These are phyloP conservation scores for Claviceps digitariae DNA, from an alignment of 2,329 filamentous ascomycete species.

Conservation along the genomic window DNA sequence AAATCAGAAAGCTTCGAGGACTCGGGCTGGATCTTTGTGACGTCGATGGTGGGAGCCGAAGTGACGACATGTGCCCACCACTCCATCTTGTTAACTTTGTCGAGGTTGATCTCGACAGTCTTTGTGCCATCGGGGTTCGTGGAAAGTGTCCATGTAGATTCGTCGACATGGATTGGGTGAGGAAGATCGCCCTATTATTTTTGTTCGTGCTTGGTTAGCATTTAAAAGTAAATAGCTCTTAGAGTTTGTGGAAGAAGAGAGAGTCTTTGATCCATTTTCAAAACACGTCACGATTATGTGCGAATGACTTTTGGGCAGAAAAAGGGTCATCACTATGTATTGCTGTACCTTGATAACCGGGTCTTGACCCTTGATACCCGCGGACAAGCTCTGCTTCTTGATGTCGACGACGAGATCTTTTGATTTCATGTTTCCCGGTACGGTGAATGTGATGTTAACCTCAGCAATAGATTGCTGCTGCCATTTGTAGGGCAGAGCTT, in stretches of 20 bases:
- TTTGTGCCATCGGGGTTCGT: slow-evolving; percentile 55
- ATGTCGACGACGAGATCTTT: slow-evolving; percentile 73
- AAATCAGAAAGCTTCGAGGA: slow-evolving; percentile 83
- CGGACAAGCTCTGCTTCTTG: slow-evolving; percentile 63
- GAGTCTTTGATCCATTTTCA: too few relatives aligned
- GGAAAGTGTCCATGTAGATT: slow-evolving; percentile 88
- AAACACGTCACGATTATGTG: too few relatives aligned
- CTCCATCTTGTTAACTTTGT: slow-evolving; percentile 94
- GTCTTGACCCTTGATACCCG: slow-evolving; percentile 77
- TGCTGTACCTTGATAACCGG: slow-evolving; percentile 62
- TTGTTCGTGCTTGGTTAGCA: neutral
- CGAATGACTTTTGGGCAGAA: neutral
- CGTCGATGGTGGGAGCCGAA: slow-evolving; percentile 79
- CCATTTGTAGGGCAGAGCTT: slow-evolving; percentile 92
- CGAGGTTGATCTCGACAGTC: slow-evolving; percentile 68
- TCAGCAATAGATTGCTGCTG: slow-evolving; percentile 87
- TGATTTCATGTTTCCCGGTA: slow-evolving; percentile 74
- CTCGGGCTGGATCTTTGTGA: slow-evolving; percentile 87
- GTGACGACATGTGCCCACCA: slow-evolving; percentile 96
- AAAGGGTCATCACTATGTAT: slow-evolving; percentile 22
- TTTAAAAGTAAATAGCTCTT: neutral
- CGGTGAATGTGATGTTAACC: slow-evolving; percentile 62
- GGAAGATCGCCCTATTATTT: slow-evolving; percentile 63
- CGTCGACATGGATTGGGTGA: slow-evolving; percentile 65
- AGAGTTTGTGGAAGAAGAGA: neutral